Evolutionary conservation across 768 basidiomycete genomes (phyloP), one percentile per base, ranked within the genome.

Genomic region (Suillus spraguei): DNA sequence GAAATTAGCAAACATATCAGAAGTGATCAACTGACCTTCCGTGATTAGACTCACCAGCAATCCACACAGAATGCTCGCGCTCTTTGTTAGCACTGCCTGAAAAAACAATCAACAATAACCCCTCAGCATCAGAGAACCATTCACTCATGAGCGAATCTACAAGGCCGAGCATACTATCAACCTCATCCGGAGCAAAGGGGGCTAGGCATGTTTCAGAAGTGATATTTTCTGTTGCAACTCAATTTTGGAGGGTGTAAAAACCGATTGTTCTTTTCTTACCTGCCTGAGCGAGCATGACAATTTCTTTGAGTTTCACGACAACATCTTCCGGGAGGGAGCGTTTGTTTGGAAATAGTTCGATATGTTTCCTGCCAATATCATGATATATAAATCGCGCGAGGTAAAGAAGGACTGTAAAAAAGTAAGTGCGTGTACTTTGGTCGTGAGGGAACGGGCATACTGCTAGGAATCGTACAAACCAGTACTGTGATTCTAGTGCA

Each of bases 271-370:
- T 13, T 22, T 9, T 28, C 63, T 44, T 33, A 63, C 64, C 64
- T 35, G 58, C 54, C 24, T 50, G 62, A 28, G 64, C 62, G 17
- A 59, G 59, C 24, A 59, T 36, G 14, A 53, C 20, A 20, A 41
- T 53, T 44, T 63, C 64, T 58, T 59, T 65, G 4, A 65, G 61
- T 28, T 63, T 38, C 9, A 63, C 56, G 13, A 63, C 39, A 3
- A 63, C 52, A 22, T 36, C 33, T 38, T 36, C 16, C 6, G 64
- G 56, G 10, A 65, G 79, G 66, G 1, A 74, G 58, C 58, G 71
- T 58, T 50, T 66, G 39, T 65, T 56, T 17, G 64, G 64, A 32
- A 59, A 65, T 4, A 63, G 52, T 39, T 65, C 62, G 20, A 52
- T 6, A 13, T 64, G 63, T n/a, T 17, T 53, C 52, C 52, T 53